These are phyloP conservation scores for Parastagonospora nodorum DNA, from an alignment of 2,329 filamentous ascomycete genomes.

Conservation along the genomic window DNA sequence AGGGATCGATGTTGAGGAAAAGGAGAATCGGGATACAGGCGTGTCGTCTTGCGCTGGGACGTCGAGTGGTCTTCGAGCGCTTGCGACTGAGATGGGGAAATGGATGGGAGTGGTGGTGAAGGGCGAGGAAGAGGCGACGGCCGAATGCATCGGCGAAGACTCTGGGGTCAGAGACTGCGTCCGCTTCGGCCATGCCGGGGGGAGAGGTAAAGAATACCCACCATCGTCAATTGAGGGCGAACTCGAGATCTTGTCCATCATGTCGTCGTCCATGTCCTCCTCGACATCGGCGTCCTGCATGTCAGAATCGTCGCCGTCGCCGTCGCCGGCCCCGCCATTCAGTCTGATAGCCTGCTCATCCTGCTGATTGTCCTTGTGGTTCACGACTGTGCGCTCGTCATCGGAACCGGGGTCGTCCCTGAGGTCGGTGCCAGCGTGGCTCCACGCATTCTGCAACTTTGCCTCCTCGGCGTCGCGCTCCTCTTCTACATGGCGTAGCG, in stretches of 20 bases:
- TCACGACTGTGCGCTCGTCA: slow-evolving; percentile 52
- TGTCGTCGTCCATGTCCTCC: slow-evolving; percentile 83
- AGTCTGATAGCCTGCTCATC: slow-evolving; percentile 41
- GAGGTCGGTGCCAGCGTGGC: slow-evolving; percentile 46
- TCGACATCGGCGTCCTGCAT: slow-evolving; percentile 68
- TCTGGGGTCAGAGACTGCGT: slow-evolving; percentile 49
- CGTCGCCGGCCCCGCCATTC: slow-evolving; percentile 43
- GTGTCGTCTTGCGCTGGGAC: slow-evolving; percentile 38
- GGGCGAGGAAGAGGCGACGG: slow-evolving; percentile 49
- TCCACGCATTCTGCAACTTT: slow-evolving; percentile 61
- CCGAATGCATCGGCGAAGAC: slow-evolving; percentile 34
- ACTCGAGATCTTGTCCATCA: slow-evolving; percentile 98
- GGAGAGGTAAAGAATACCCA: slow-evolving; percentile 67
- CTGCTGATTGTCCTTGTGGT: slow-evolving; percentile 25
- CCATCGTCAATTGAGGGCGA: slow-evolving; percentile 99
- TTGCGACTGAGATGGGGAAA: slow-evolving; percentile 44
- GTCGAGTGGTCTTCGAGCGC: slow-evolving; percentile 24
- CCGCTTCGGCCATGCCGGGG: slow-evolving; percentile 47
- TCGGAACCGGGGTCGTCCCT: slow-evolving; percentile 63
- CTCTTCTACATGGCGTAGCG: slow-evolving; percentile 78
- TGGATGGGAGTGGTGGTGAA: slow-evolving; percentile 51
- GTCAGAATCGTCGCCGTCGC: slow-evolving; percentile 55
- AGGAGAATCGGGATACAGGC: slow-evolving; percentile 34
- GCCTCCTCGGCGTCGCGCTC: slow-evolving; percentile 75
- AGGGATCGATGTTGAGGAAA: slow-evolving; percentile 40